phyloP scores from a whole-genome alignment of 331 rosid species.

The Malus hybrid region DNA sequence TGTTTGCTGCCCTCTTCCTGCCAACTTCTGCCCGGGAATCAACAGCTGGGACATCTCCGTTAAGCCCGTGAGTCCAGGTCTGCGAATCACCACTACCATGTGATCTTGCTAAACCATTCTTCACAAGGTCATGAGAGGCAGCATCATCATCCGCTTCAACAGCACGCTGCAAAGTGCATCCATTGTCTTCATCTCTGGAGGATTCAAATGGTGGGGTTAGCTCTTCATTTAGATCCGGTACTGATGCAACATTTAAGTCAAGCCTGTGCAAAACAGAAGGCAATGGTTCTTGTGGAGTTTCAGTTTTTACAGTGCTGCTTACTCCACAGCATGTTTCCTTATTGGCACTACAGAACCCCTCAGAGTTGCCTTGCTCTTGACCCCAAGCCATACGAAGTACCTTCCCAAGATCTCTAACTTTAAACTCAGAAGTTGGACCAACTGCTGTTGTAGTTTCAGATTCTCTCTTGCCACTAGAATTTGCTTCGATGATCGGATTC shows the following conservation, averaged over 20 bases:
- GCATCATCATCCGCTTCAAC: conserved; percentile 91
- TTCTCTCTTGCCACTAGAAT: conserved; percentile 45
- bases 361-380: conserved; percentile 66
- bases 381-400: conserved; percentile 69
- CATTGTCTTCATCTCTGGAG: conserved; percentile 81
- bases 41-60: conserved; percentile 75
- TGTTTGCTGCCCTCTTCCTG: conserved; percentile 64
- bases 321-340: conserved; percentile 62
- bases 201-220: conserved; percentile 93
- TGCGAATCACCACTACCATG: conserved; percentile 93
- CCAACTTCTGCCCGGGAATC: conserved; percentile 55
- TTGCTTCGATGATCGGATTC: conserved; percentile 31
- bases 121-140: conserved; percentile 70
- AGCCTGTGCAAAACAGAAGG: conserved; percentile 64
- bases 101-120: conserved; percentile 62
- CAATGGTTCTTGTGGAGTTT: conserved; percentile 47
- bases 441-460: conserved; percentile 36
- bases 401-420: conserved; percentile 93
- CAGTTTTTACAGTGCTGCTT: conserved; percentile 45
- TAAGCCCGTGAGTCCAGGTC: conserved; percentile 62
- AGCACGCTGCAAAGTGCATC: conserved; percentile 86
- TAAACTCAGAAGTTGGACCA: conserved; percentile 55
- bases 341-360: conserved; percentile 69
- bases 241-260: conserved; percentile 79
- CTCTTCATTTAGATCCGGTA: conserved; percentile 95